phyloP scores from a whole-genome alignment of 1,284 basidiomycete species.

The Cutaneotrichosporon mucoides region DNA sequence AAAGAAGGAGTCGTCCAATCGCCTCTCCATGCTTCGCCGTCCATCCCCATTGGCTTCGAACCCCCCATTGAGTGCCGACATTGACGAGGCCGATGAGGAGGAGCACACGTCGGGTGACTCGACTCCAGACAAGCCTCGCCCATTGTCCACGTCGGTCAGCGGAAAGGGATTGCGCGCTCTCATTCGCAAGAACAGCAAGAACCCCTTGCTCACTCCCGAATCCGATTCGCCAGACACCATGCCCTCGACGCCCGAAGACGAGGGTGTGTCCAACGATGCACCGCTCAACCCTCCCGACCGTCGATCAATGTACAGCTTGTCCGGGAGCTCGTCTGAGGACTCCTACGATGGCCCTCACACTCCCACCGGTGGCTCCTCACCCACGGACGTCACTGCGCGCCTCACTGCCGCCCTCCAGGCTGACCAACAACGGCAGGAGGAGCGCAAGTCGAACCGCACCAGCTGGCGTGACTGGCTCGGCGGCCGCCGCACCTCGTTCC shows the following conservation, averaged over 20 bases:
- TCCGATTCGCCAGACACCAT: not conserved
- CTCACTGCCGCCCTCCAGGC: constrained; percentile 10
- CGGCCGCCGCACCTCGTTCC: constrained; percentile 13
- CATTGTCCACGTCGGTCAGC: not conserved
- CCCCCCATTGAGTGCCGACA: constrained; percentile 24
- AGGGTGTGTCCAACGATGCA: not conserved
- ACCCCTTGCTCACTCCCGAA: not conserved
- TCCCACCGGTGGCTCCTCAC: constrained; percentile 18
- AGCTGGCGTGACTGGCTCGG: constrained; percentile 21
- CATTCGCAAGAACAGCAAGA: constrained; percentile 1
- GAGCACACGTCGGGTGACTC: not conserved
- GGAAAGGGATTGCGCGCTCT: constrained; percentile 5
- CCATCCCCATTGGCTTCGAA: constrained; percentile 24
- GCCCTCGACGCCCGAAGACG: constrained; percentile 3
- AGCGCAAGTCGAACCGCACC: constrained; percentile 6
- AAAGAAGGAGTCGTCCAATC: not conserved
- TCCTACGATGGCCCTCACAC: constrained; percentile 37
- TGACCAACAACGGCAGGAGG: constrained; percentile 6
- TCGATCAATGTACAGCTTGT: constrained; percentile 29
- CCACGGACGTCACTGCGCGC: constrained; percentile 15
- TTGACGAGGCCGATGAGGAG: constrained; percentile 5
- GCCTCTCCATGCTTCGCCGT: constrained; percentile 13
- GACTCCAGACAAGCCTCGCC: not conserved
- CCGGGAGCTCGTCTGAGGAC: constrained; percentile 22
- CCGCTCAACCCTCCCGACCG: not conserved